These are phyloP conservation scores for Fusarium caatingaense DNA, from an alignment of 2,329 filamentous ascomycete genomes.

Conservation along the genomic window DNA sequence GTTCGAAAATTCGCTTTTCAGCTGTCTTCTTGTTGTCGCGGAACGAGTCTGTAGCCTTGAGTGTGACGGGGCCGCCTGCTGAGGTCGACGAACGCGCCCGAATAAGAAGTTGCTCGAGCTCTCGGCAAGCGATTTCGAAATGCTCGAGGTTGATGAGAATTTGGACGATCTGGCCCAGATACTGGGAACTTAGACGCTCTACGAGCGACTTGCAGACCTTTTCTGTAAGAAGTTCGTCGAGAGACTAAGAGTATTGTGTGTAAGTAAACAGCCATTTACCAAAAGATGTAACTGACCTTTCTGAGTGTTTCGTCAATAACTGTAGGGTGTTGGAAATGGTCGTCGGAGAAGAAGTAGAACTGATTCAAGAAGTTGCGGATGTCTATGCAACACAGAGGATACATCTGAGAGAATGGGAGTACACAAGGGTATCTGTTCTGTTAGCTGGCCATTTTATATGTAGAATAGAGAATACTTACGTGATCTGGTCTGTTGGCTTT, in stretches of 20 bases:
- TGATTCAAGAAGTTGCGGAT: conserved; percentile 98
- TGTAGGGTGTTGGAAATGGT: conserved; percentile 91
- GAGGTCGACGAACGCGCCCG: conserved; percentile 85
- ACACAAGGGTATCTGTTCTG: conserved; percentile 83
- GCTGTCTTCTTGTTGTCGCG: conserved; percentile 92
- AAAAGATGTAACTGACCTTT: conserved; percentile 61
- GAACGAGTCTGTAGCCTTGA: conserved; percentile 89
- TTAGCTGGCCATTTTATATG: conserved; percentile 10
- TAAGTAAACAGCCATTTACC: not conserved
- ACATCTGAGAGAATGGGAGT: conserved; percentile 99
- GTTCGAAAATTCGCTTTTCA: conserved; percentile 96
- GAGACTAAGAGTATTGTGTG: conserved; percentile 66
- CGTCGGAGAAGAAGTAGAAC: conserved; percentile 97
- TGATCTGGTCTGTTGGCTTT: conserved; percentile 78
- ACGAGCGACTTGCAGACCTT: conserved; percentile 93
- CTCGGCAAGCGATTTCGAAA: conserved; percentile 91
- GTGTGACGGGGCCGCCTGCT: conserved; percentile 80
- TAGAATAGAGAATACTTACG: conserved; percentile 60
- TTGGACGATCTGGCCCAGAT: conserved; percentile 96
- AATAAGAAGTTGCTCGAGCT: conserved; percentile 87
- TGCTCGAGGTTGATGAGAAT: conserved; percentile 98
- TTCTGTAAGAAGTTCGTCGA: conserved; percentile 93
- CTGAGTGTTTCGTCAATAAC: conserved; percentile 92
- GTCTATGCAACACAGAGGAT: conserved; percentile 96
- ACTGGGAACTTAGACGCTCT: conserved; percentile 89